Evolutionary conservation across 2,329 filamentous ascomycete genomes (phyloP), one percentile per base, ranked within the genome.

Genomic region (Sporothrix brunneoviolacea): DNA sequence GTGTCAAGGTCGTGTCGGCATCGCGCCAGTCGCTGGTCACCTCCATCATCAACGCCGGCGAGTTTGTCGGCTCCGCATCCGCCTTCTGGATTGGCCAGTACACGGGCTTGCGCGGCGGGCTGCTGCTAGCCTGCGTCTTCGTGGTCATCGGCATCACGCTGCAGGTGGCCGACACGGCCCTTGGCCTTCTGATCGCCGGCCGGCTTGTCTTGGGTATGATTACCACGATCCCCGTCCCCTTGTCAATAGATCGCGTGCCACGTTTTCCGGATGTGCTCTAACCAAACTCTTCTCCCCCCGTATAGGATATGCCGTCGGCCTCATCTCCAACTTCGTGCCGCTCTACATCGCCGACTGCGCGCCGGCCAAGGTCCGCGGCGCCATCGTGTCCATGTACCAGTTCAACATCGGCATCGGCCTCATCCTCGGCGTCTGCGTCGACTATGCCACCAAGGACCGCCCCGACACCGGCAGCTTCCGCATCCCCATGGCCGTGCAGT

Each of bases 401-500:
- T 22, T 44, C 41, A 44, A 44, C 41, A 44, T 44, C 33, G 41
- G 27, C 28, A 9, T 44, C n/a, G 41, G 41, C 13, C 16, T 44
- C 16, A n/a, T 44, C 15, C 4, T 44, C 5, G 41, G 41, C 19
- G 41, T 44, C 12, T 33, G 28, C 16, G 41, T 44, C 28, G 41
- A 44, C 28, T 44, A 44, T 15, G 28, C 41, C 28, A 44, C 41
- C 41, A 44, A 33, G 41, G 41, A 33, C 12, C 41, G 41, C 12
- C 21, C 41, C 27, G 41, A 44, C 28, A 44, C 41, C 6, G 41
- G 41, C 12, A 30, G 28, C 16, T 44, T 44, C 41, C 41, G 41
- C 18, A 44, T 44, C 28, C 41, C 41, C 28, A 44, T 44, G 41
- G 41, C 41, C n/a, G 41, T 44, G 28, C 41, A 44, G 28, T 44